phyloP scores from a whole-genome alignment of 148 eudicot species.

The Vaccinium macrocarpon region DNA sequence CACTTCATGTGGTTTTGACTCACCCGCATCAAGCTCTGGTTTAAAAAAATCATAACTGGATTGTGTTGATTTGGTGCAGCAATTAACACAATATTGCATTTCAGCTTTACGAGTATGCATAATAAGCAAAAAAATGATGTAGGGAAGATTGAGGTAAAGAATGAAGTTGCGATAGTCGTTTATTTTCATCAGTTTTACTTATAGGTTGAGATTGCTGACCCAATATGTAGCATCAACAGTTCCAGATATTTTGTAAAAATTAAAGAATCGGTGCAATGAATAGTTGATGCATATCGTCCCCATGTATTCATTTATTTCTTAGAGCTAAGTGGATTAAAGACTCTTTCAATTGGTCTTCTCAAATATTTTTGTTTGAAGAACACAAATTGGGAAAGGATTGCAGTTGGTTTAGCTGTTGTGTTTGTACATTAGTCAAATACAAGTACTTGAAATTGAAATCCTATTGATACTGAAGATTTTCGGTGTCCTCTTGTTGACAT shows the following conservation, averaged over 20 bases:
- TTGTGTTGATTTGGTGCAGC: no score
- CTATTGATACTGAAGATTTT: not conserved
- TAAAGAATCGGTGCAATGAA: not conserved
- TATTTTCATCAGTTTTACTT: not conserved
- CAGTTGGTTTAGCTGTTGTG: slow-evolving; percentile 3
- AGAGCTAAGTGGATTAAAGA: not conserved
- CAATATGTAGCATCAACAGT: not conserved
- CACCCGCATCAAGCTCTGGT: no score
- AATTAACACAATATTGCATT: no score
- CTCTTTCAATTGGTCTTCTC: not conserved
- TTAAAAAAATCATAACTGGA: no score
- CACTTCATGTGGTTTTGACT: no score
- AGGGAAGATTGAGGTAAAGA: not conserved
- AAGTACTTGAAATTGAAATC: not conserved
- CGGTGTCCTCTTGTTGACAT: not conserved
- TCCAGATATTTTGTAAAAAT: not conserved
- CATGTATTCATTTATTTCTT: not conserved
- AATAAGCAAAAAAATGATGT: not conserved
- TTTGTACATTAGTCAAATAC: not conserved
- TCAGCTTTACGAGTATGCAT: not conserved
- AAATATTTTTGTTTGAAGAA: not conserved
- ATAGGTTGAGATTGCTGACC: not conserved
- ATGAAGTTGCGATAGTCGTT: not conserved
- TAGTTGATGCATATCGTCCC: not conserved
- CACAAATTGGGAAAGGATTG: not conserved